Evolutionary conservation across 805 yeast species (phyloP), one percentile per base, ranked within the genome.

Genomic region (Groenewaldozyma tartarivorans): DNA sequence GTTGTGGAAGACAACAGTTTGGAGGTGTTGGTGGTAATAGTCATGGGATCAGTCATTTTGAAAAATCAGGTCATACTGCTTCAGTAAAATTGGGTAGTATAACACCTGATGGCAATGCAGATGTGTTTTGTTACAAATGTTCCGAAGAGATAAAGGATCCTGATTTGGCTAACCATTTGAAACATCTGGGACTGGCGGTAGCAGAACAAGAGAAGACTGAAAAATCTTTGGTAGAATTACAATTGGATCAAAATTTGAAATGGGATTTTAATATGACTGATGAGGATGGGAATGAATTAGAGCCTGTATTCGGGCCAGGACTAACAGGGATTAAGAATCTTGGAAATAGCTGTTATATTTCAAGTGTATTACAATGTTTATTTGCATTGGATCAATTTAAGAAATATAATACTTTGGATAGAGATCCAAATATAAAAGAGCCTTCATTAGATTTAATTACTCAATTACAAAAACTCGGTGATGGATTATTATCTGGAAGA

Each of bases 11-110:
- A 48, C 78, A 79, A 24, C 98, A 92, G 60, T 85, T 83, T 55
- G 98, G 97, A 27, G 90, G 94, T 19, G 75, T 82, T 9, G 81
- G 87, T n/a, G 99, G 99, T 4, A 77, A 90, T 55, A 79, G 95
- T 0, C 98, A 92, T 59, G 97, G 95, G 0, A 63, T 90, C 44
- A 57, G 61, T 0, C 99, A 92, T 61, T 79, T 58, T 54, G 74
- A 79, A 30, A 39, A 54, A 9, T 49, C 74, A 0, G 68, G 66
- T 0, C 98, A 92, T 61, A 75, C 85, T 2, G 75, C 88, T 15
- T 95, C 96, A 0, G 83, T 88, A 5, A 92, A 92, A 54, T 63
- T 92, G 35, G 98, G 98, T 0, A 85, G 95, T 0, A 71, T 92
- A 35, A 79, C 94, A 1, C 69, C 77, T 2, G 81, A 78, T 18